These are phyloP conservation scores for Garcia nutans DNA, from an alignment of 345 rosid genomes.

Conservation along the genomic window DNA sequence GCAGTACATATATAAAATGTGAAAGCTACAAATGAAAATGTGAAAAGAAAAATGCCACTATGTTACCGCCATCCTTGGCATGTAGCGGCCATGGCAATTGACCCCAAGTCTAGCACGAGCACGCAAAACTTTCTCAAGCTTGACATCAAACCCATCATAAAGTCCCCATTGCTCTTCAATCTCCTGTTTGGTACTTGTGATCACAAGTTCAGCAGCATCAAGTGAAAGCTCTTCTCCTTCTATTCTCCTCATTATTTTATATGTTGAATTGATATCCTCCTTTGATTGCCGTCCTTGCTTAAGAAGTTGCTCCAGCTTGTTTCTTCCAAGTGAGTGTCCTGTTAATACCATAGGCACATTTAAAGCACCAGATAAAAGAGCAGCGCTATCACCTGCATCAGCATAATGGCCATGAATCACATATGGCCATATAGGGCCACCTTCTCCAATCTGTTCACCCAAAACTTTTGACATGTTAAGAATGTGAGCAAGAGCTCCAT, in stretches of 20 bases:
- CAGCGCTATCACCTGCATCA: conserved; percentile 93
- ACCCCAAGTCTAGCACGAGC: conserved; percentile 93
- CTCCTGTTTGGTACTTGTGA: conserved; percentile 94
- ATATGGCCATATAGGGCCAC: conserved; percentile 91
- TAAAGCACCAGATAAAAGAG: conserved; percentile 87
- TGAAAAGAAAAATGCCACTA: not conserved
- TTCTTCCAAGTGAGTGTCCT: conserved; percentile 95
- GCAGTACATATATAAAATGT: not conserved
- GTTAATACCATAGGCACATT: conserved; percentile 98
- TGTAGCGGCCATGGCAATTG: conserved; percentile 86
- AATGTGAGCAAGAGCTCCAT: conserved; percentile 87
- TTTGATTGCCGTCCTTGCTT: conserved; percentile 90
- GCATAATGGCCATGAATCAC: conserved; percentile 96
- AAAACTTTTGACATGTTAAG: conserved; percentile 90
- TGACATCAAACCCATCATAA: conserved; percentile 96
- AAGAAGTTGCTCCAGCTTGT: conserved; percentile 94
- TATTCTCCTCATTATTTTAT: conserved; percentile 90
- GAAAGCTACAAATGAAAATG: not conserved
- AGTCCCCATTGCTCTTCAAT: conserved; percentile 99
- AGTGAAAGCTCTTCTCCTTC: conserved; percentile 93
- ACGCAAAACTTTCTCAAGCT: conserved; percentile 87
- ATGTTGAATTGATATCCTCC: conserved; percentile 87
- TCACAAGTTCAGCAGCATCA: conserved; percentile 95
- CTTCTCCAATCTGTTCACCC: conserved; percentile 82
- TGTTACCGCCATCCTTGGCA: conserved; percentile 98